phyloP scores from a whole-genome alignment of 352 stramenopile genomes.

The Pelagophyceae sp. region DNA sequence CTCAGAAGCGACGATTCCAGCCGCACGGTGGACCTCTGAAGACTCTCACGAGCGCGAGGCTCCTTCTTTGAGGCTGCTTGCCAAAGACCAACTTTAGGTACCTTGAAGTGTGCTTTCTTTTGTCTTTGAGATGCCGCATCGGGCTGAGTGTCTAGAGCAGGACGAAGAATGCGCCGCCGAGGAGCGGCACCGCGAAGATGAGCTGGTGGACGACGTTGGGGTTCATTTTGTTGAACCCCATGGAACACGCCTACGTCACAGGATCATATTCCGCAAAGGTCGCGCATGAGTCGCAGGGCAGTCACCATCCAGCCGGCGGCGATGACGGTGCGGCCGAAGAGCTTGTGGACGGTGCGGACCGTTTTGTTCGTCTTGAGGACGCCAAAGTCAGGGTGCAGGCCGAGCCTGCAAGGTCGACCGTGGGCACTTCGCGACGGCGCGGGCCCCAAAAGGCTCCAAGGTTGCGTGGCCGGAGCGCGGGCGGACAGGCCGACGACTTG shows the following conservation, averaged over 20 bases:
- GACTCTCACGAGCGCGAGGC: too few relatives aligned
- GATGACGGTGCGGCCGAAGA: not conserved
- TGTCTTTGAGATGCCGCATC: too few relatives aligned
- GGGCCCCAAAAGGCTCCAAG: too few relatives aligned
- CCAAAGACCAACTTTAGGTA: too few relatives aligned
- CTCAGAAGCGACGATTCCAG: too few relatives aligned
- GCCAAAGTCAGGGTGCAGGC: not conserved
- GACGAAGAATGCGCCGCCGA: not conserved
- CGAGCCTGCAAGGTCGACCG: not conserved
- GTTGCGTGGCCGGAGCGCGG: too few relatives aligned
- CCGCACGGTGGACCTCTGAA: too few relatives aligned
- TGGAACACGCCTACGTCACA: not conserved
- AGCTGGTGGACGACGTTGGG: not conserved
- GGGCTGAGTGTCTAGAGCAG: too few relatives aligned
- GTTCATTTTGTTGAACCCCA: constrained; percentile 10
- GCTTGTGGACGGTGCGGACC: not conserved
- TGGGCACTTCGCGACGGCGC: not conserved
- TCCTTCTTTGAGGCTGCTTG: too few relatives aligned
- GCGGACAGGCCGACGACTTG: not conserved
- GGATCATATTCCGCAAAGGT: too few relatives aligned
- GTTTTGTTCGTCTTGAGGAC: not conserved
- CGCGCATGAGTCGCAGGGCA: not conserved
- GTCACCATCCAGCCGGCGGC: not conserved
- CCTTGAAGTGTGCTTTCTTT: too few relatives aligned
- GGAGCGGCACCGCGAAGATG: not conserved